Evolutionary conservation across 2,329 filamentous ascomycete species (phyloP), one percentile per base, ranked within the genome.

Genomic region (Alternaria sp.): DNA sequence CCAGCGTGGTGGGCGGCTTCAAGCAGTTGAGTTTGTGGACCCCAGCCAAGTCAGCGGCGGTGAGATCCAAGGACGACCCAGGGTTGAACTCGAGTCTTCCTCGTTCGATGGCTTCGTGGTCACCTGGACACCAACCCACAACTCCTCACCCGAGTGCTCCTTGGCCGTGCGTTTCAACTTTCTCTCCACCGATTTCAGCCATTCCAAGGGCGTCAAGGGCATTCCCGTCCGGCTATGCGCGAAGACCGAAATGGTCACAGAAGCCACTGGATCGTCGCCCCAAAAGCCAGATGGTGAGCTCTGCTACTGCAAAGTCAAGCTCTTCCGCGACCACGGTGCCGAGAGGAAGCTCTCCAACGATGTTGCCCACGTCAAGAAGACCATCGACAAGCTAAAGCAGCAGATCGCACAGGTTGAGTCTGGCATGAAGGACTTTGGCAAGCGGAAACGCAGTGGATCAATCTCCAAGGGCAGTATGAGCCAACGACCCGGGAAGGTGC

Each of bases 81-180:
- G 77, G 55, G 75, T 85, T 10, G 84, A 86, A 62, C 79, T 86
- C 25, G 84, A 86, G 61, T 81, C 78, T 25, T 90, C 92, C 4
- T 97, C 94, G 0, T 97, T 97, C 69, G 95, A 98, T 76, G 94
- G 95, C 0, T 98, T 98, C 78, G 95, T 91, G 7, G 93, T 98
- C 5, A 88, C 90, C 6, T 98, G 95, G 95, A 92, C 90, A 0
- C 91, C 93, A 0, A 71, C 73, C n/a, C 80, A 87, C 45, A 90
- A 89, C 53, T 89, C 90, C 0, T 81, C 84, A 0, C 84, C 91
- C 4, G 94, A 97, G 72, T 96, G 94, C 78, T 92, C 89, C 53
- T 89, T 99, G 60, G 92, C 94, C 9, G 93, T 98, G 12, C 92
- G 96, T 49, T 99, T 98, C 85, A 99, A 99, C 82, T 99, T 99